Evolutionary conservation across 129 eudicot genomes (phyloP).

Genomic region (Cynara cardunculus): DNA sequence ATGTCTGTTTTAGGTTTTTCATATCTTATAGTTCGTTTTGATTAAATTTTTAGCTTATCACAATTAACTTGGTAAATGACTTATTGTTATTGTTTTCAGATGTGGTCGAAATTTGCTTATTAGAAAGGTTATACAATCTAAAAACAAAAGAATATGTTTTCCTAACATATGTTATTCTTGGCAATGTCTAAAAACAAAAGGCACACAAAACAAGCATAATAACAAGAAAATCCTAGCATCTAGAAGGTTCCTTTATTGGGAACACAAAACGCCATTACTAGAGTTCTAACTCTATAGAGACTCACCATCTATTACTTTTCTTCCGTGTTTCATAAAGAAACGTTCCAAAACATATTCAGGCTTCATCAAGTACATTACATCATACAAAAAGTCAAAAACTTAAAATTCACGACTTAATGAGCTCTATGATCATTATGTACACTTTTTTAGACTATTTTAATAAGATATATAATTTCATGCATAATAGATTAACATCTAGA

Average conservation of each 20-base stretch:
- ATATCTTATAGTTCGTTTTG: not conserved
- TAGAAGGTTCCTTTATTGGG: not conserved
- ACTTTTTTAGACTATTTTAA: not conserved
- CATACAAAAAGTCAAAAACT: not conserved
- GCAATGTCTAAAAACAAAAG: not conserved
- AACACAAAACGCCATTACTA: not conserved
- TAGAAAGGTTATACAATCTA: not conserved
- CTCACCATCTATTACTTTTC: not conserved
- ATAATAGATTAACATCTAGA: not conserved
- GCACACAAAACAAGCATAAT: not conserved
- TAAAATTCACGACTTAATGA: not conserved
- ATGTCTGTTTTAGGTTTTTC: not conserved
- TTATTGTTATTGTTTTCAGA: not conserved
- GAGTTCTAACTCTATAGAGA: not conserved
- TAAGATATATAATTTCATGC: not conserved
- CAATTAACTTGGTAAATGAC: not conserved
- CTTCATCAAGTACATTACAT: not conserved
- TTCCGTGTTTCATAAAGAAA: not conserved
- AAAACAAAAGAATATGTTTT: not conserved
- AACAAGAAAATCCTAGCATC: not conserved
- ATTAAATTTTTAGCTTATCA: not conserved
- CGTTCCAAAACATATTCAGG: not conserved
- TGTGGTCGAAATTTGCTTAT: not conserved
- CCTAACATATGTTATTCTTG: not conserved
- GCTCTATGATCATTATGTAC: not conserved